Evolutionary conservation across 805 yeast species (phyloP).

Genomic region (Scheffersomyces amazonensis): DNA sequence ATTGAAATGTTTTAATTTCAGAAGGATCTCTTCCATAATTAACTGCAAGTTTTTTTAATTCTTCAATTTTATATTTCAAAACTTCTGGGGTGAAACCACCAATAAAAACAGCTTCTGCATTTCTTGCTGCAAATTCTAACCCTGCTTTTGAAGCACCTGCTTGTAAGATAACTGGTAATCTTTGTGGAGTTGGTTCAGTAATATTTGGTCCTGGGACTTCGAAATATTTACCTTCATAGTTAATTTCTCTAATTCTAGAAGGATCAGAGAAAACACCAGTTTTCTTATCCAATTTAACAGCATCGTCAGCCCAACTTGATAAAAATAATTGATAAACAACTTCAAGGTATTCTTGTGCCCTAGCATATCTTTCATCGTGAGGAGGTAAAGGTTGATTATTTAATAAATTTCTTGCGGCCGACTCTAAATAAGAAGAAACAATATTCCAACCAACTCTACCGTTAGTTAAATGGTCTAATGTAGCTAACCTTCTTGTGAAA

Average conservation of each 20-base stretch:
- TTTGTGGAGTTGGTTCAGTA: conserved; percentile 37
- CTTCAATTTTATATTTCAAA: conserved; percentile 24
- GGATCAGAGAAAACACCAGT: conserved; percentile 37
- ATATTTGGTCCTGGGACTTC: conserved; percentile 45
- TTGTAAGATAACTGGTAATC: conserved; percentile 43
- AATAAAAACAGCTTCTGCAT: conserved; percentile 43
- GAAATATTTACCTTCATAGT: conserved; percentile 39
- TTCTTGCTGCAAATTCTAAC: conserved; percentile 38
- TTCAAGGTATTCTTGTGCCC: conserved; percentile 41
- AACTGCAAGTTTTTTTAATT: conserved; percentile 29
- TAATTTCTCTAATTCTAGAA: conserved; percentile 36
- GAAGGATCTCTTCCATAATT: conserved; percentile 32
- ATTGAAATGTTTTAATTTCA: conserved; percentile 34
- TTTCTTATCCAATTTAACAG: conserved; percentile 23
- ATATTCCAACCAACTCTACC: conserved; percentile 50
- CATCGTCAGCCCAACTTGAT: conserved; percentile 46
- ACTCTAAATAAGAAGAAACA: conserved; percentile 41
- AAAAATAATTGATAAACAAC: conserved; percentile 38
- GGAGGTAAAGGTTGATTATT: conserved; percentile 35
- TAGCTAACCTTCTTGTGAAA: conserved; percentile 42
- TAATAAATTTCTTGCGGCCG: conserved; percentile 37
- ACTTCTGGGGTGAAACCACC: conserved; percentile 29
- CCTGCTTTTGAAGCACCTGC: conserved; percentile 46
- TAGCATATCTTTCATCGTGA: conserved; percentile 39
- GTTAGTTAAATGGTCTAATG: conserved; percentile 40